Conservation (phyloP, 257 asterid genomes). For the Mentha longifolia region DNA sequence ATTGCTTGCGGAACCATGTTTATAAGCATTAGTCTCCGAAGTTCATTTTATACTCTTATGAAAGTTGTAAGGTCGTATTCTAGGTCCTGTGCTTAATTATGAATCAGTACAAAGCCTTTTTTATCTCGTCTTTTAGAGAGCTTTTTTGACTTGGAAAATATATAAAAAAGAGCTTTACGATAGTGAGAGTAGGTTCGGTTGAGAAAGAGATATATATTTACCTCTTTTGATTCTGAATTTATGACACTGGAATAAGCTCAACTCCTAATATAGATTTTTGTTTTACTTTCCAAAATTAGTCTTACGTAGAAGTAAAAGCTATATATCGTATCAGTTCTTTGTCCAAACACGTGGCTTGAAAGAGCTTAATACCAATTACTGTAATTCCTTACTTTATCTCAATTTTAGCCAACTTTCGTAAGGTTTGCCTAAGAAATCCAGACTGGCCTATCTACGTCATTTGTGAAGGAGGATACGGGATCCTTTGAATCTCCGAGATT, state of each 20-base stretch:
- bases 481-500: constrained; percentile 4
- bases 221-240: too few species aligned
- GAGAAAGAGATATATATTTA: too few species aligned
- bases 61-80: not conserved
- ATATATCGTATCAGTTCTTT: too few species aligned
- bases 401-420: not conserved
- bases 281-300: too few species aligned
- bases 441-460: constrained; percentile 11
- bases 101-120: not conserved
- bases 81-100: not conserved
- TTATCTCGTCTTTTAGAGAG: not conserved
- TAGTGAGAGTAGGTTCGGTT: too few species aligned
- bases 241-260: too few species aligned
- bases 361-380: too few species aligned
- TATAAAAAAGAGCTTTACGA: too few species aligned
- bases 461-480: constrained; percentile 18
- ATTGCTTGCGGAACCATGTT: constrained; percentile 18
- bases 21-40: not conserved
- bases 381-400: constrained; percentile 25
- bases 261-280: too few species aligned
- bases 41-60: not conserved
- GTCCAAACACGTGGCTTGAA: too few species aligned
- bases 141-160: too few species aligned
- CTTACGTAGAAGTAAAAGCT: too few species aligned
- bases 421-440: constrained; percentile 35